phyloP scores from a whole-genome alignment of 140 eudicot genomes.

The Flaveria floridana region DNA sequence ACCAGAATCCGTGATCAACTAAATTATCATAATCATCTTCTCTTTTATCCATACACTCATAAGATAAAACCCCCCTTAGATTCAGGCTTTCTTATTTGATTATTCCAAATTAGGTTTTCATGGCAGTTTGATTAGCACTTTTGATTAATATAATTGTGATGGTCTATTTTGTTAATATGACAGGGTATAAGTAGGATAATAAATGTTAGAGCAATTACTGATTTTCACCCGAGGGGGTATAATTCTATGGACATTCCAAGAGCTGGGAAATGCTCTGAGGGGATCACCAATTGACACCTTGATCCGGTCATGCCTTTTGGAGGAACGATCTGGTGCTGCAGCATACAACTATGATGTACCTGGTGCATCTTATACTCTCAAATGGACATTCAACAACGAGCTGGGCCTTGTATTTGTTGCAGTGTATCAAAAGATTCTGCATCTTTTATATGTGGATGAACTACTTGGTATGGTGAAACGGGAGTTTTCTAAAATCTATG shows the following conservation, averaged over 20 bases:
- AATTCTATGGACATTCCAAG: slow-evolving; percentile 96
- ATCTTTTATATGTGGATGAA: slow-evolving; percentile 91
- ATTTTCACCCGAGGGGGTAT: slow-evolving; percentile 93
- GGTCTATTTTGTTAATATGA: slow-evolving; percentile 27
- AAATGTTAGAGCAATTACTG: slow-evolving; percentile 90
- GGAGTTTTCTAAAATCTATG: slow-evolving; percentile 72
- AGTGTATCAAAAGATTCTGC: slow-evolving; percentile 79
- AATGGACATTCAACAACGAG: slow-evolving; percentile 94
- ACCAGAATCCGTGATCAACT: background rate
- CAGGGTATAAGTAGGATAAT: slow-evolving; percentile 36
- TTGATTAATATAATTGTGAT: background rate
- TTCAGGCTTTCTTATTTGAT: no score
- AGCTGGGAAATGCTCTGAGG: slow-evolving; percentile 83
- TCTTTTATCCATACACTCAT: no score
- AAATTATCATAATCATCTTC: no score
- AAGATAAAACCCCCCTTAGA: no score
- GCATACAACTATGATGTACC: slow-evolving; percentile 85
- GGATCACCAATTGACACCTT: slow-evolving; percentile 88
- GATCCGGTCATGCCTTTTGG: slow-evolving; percentile 86
- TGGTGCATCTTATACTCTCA: slow-evolving; percentile 84
- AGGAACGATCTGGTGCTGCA: slow-evolving; percentile 88
- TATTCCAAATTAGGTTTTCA: no score
- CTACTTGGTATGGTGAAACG: slow-evolving; percentile 86
- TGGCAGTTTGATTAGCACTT: slow-evolving; percentile 4
- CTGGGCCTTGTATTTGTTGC: slow-evolving; percentile 93